Percentiles rank a stretch among this genome's conserved stretches.
These are phyloP conservation scores for Malus hybrid DNA, from an alignment of 331 rosid species.

Conservation along the genomic window DNA sequence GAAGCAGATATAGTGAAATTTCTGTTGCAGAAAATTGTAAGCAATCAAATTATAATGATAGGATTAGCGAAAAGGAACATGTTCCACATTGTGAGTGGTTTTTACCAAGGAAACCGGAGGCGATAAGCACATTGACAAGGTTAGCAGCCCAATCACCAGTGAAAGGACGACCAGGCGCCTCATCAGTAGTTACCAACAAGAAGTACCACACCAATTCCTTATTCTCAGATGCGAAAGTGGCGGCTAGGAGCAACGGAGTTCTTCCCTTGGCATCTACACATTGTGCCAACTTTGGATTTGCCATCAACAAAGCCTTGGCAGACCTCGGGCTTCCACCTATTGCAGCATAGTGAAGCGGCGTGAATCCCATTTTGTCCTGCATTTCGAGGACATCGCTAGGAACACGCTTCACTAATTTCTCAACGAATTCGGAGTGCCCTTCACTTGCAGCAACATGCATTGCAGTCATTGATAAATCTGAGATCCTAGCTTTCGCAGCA, in stretches of 20 bases:
- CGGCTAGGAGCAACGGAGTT: slow-evolving; percentile 32
- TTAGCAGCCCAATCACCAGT: slow-evolving; percentile 27
- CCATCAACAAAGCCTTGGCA: slow-evolving; percentile 36
- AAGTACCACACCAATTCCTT: slow-evolving; percentile 51
- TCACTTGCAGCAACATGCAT: slow-evolving; percentile 2
- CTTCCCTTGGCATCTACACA: slow-evolving; percentile 15
- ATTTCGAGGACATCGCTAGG: slow-evolving; percentile 19
- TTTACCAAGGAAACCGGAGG: slow-evolving; percentile 49
- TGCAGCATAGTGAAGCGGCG: slow-evolving; percentile 49
- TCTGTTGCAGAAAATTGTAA: slow-evolving; percentile 11
- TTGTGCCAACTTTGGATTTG: slow-evolving; percentile 22
- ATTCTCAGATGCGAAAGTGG: slow-evolving; percentile 12
- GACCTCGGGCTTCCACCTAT: slow-evolving; percentile 22
- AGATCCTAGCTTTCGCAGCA: background rate
- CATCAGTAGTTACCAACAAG: slow-evolving; percentile 32
- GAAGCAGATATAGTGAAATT: slow-evolving; percentile 31
- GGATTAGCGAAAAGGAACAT: background rate
- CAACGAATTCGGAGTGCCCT: background rate
- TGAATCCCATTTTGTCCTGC: slow-evolving; percentile 13
- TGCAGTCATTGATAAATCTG: background rate
- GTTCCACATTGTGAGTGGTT: background rate
- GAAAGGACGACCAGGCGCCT: slow-evolving; percentile 37
- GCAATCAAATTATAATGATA: background rate
- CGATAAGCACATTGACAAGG: slow-evolving; percentile 42
- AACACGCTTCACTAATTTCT: slow-evolving; percentile 6